A percentile compares a stretch with the other conserved stretches of the same genome.
Conservation (phyloP, 2,329 filamentous ascomycete species). For the Alternaria longipes region DNA sequence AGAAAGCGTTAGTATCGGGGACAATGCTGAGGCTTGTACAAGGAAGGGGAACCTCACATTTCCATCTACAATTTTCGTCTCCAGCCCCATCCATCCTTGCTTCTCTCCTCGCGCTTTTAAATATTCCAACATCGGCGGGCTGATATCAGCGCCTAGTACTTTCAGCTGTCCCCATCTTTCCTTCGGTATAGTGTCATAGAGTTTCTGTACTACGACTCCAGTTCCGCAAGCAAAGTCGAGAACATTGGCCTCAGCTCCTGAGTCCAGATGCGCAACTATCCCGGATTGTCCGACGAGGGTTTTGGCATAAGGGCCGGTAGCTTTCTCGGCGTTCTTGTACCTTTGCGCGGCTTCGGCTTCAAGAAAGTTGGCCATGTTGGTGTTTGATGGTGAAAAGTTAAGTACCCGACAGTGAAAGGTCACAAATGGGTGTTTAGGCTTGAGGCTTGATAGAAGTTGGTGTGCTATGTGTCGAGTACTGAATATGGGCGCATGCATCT, state of each 20-base stretch:
- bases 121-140: constrained; percentile 31
- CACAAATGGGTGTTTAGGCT: too few relatives aligned
- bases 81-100: constrained; percentile 31
- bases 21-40: background rate
- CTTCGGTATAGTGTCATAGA: constrained; percentile 26
- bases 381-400: too few relatives aligned
- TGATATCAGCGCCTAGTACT: constrained; percentile 36
- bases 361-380: constrained; percentile 1
- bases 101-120: constrained; percentile 20
- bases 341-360: constrained; percentile 22
- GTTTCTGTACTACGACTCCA: constrained; percentile 29
- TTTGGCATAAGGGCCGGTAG: constrained; percentile 30
- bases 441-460: background rate
- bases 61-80: constrained; percentile 29
- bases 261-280: background rate
- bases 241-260: constrained; percentile 16
- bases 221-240: constrained; percentile 41
- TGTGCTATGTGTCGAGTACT: background rate
- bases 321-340: constrained; percentile 32
- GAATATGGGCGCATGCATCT: background rate
- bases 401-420: background rate
- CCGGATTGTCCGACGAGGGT: constrained; percentile 22
- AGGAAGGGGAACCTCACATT: background rate
- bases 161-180: constrained; percentile 26
- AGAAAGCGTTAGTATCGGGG: background rate